Base-by-base conservation (phyloP, 805 yeast genomes). In the Candida xyloterini region DNA sequence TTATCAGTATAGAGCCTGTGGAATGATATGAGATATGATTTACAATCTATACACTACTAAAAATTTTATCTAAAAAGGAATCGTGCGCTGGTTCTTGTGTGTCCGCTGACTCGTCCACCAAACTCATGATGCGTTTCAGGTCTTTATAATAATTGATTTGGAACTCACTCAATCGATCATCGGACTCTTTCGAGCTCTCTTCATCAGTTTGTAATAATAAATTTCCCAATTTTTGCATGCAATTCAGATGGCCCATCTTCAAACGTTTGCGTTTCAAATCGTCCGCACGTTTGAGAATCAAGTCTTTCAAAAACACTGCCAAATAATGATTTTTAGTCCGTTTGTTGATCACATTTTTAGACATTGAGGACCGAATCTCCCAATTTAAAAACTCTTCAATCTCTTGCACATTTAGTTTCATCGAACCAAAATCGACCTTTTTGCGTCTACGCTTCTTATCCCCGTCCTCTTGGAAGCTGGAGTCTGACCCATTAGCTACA, bases 1-100 rank as follows among this genome's bases (percentile, higher is more conserved):
- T 75, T 6, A 70, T 73, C 9, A 71, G 78, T 16, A 59, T 75
- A 40, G 79, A 74, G 57, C 71, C 73, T 18, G 30, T 59, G 21
- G 50, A 44, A 20, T 39, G 22, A 30, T 28, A 25, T 14, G 1
- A 1, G 4, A 21, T n/a, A 23, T 39, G 22, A 30, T 28, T 24
- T 15, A 2, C 3, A 7, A 21, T n/a, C 25, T 38, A 42, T 26
- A 42, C 24, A 39, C 18, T 30, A 10, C 27, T 25, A 33, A 42
- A 42, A 5, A 26, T 22, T 5, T 42, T 27, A n/a, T 37, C 34
- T 33, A 42, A 20, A 30, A 42, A 42, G 9, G 30, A 36, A 23
- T 33, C 34, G 23, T 24, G 24, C 30, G 32, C 39, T 24, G 33
- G 10, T 16, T 33, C 39, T 18, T 35, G 30, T 14, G 16, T 29